phyloP scores from a whole-genome alignment of 495 filamentous ascomycete genomes.

The Bombardia bombarda region DNA sequence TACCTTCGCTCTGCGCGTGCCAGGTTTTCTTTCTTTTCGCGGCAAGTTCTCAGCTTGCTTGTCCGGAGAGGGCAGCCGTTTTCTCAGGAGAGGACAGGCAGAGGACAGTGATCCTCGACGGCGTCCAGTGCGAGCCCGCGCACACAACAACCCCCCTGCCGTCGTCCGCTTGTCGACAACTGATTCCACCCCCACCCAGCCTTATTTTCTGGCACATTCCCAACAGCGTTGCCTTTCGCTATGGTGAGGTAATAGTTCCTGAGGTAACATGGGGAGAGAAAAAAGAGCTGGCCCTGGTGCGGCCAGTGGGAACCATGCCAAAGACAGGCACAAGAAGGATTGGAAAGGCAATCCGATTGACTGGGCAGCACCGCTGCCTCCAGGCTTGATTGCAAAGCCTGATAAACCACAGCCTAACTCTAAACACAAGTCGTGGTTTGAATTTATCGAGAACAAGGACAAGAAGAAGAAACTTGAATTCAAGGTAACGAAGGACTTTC shows the following conservation, averaged over 20 bases:
- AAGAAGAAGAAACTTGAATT: slow-evolving; percentile 50
- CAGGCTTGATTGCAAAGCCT: slow-evolving; percentile 20
- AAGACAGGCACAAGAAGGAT: slow-evolving; percentile 25
- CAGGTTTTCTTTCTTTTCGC: slow-evolving; percentile 1
- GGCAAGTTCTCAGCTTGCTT: slow-evolving; percentile 3
- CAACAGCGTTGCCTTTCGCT: neutral
- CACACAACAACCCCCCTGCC: neutral
- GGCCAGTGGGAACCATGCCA: slow-evolving; percentile 20
- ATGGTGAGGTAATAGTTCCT: slow-evolving; percentile 7
- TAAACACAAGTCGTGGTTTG: slow-evolving; percentile 46
- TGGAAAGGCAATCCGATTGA: slow-evolving; percentile 18
- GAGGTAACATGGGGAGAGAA: slow-evolving; percentile 22
- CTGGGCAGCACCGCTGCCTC: slow-evolving; percentile 24
- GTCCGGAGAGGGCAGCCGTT: neutral
- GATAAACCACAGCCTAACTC: slow-evolving; percentile 28
- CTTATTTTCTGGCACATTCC: neutral
- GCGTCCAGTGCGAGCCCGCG: neutral
- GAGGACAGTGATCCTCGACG: neutral
- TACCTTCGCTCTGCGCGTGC: neutral
- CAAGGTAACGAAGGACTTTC: slow-evolving; percentile 28
- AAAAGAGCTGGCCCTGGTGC: slow-evolving; percentile 16
- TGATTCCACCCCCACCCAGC: neutral
- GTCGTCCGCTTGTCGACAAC: neutral
- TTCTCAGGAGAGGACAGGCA: neutral
- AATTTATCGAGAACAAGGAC: slow-evolving; percentile 46